Base-by-base conservation (phyloP, 306 rosid species). In the Mucuna pruriens region DNA sequence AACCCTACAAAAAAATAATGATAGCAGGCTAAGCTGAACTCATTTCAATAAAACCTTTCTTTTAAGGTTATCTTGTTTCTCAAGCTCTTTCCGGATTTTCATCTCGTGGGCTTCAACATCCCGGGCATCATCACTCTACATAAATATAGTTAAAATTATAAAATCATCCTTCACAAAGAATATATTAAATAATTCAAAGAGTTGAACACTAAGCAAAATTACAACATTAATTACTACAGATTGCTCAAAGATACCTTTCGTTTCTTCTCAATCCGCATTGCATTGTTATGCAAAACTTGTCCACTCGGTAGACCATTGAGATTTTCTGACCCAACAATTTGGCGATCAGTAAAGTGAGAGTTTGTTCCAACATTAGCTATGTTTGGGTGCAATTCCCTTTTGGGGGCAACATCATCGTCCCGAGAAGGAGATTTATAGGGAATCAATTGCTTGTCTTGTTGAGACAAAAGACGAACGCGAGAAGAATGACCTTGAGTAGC, bases 1-100 rank as follows among this genome's bases (percentile, higher is more conserved):
- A 72, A 26, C 52, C 45, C 71, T 71, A 72, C 39, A 71, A 29
- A 79, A 78, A 71, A 23, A 26, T 44, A 42, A 80, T 42, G 7
- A 44, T 13, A 7, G 46, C 39, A 55, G 6, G 74, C 39, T 71
- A 55, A 78, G 52, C 64, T 52, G 57, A 58, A 77, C 80, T 84
- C 26, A 66, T 79, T 48, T 66, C 64, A 77, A 60, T 45, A 67
- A 45, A 88, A 95, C 99, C 99, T 93, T 95, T 87, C 91, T 87
- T 86, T 91, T 89, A 63, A 89, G 86, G 83, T 49, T 93, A 71
- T 95, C 99, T 83, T 95, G 99, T 84, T 90, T 95, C 89, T 93
- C 99, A 34, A 90, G 88, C 86, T 91, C 98, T 80, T 91, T 95
- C 79, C 87, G 90, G 67, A 88, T 85, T 80, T 87, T 92, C 76